These are phyloP conservation scores for Skeletonema marinoi DNA, from an alignment of 108 stramenopile genomes.

Conservation along the genomic window DNA sequence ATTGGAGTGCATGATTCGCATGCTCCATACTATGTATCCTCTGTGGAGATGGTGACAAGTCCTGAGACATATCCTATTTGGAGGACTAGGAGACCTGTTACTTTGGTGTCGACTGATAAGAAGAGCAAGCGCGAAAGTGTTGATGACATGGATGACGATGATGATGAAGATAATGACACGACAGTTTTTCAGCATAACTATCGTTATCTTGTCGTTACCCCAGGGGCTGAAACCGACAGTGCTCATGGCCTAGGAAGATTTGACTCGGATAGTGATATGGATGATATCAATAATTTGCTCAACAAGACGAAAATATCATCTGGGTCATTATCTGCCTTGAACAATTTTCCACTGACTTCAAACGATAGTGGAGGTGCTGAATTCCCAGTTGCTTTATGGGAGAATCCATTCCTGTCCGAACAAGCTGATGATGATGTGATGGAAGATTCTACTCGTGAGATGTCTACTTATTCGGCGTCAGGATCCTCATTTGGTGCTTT, in stretches of 20 bases:
- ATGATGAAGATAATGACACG: not conserved
- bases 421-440: not conserved
- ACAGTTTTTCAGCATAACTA: constrained; percentile 24
- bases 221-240: constrained; percentile 23
- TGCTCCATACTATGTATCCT: constrained; percentile 10
- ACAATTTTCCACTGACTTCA: constrained; percentile 1
- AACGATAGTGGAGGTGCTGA: constrained; percentile 3
- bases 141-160: not conserved
- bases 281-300: constrained; percentile 20
- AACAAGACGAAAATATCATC: constrained; percentile 26
- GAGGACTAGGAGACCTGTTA: constrained; percentile 44
- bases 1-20: constrained; percentile 24
- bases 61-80: constrained; percentile 53
- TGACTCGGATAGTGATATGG: constrained; percentile 5
- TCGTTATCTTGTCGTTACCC: constrained; percentile 44
- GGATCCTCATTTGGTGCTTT: constrained; percentile 5
- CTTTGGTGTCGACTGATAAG: constrained; percentile 26
- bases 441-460: not conserved
- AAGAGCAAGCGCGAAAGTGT: constrained; percentile 24
- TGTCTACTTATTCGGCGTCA: not conserved
- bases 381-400: constrained; percentile 74
- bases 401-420: constrained; percentile 61
- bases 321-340: not conserved
- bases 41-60: constrained; percentile 48
- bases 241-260: constrained; percentile 3